Conservation (phyloP, 129 eudicot species). For the Flaveria sonorensis region DNA sequence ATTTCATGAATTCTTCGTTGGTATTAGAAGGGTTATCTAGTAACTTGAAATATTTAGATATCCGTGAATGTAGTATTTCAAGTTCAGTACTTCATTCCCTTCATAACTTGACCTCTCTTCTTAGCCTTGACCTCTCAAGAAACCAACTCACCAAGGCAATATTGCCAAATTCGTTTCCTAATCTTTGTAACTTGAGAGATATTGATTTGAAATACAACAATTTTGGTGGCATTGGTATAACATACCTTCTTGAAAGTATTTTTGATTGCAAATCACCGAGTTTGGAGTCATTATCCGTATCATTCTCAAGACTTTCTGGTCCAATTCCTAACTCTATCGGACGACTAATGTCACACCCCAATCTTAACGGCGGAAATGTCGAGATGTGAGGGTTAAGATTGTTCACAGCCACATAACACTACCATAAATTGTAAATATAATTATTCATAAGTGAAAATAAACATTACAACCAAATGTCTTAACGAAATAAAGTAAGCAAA, state of each 20-base stretch:
- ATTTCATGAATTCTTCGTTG: neutral
- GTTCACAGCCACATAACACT: no score
- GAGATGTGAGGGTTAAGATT: no score
- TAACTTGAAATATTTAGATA: no score
- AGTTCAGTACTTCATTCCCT: slow-evolving; percentile 14
- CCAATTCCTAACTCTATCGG: no score
- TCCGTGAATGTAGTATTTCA: neutral
- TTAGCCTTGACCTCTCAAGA: neutral
- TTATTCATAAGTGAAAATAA: no score
- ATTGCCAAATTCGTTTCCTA: neutral
- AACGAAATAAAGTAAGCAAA: no score
- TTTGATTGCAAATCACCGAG: slow-evolving; percentile 21
- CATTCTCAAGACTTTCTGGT: neutral
- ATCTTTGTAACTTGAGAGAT: slow-evolving; percentile 20
- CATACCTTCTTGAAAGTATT: slow-evolving; percentile 4
- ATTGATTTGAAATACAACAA: neutral
- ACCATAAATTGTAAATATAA: no score
- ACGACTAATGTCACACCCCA: no score
- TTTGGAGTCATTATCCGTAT: slow-evolving; percentile 6
- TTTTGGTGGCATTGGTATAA: neutral
- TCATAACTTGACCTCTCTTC: slow-evolving; percentile 23
- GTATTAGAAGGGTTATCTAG: slow-evolving; percentile 20
- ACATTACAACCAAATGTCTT: no score
- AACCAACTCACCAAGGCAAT: slow-evolving; percentile 9
- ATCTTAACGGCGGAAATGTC: no score